phyloP scores from a whole-genome alignment of 352 stramenopile species.

The Plasmopara muralis region DNA sequence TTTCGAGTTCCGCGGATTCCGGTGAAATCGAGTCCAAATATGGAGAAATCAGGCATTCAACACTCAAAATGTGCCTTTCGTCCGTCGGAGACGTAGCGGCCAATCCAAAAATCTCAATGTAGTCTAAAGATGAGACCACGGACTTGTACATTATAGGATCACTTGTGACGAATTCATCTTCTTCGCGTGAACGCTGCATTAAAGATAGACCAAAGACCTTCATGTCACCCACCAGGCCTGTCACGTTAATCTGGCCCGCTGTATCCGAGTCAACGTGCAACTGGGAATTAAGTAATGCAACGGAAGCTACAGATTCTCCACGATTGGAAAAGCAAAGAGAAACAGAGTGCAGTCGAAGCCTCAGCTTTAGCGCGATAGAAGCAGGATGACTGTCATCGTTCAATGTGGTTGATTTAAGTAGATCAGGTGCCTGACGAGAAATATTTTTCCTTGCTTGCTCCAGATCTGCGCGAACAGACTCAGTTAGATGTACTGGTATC shows the following conservation, averaged over 20 bases:
- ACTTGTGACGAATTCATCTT: conserved; percentile 21
- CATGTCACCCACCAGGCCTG: conserved; percentile 49
- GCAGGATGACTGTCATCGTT: conserved; percentile 3
- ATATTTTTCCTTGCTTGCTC: conserved; percentile 66
- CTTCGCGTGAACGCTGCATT: conserved; percentile 16
- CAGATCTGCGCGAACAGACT: conserved; percentile 75
- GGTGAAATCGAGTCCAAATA: conserved; percentile 4
- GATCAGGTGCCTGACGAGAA: conserved; percentile 25
- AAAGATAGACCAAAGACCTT: conserved; percentile 66
- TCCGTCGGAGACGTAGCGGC: conserved; percentile 13
- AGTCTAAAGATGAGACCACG: conserved; percentile 22
- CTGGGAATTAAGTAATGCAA: conserved; percentile 56
- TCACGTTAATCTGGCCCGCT: conserved; percentile 28
- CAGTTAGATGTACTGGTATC: conserved; percentile 63
- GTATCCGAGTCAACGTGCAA: conserved; percentile 29
- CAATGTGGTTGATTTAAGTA: conserved; percentile 1
- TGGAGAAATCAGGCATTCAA: conserved; percentile 41
- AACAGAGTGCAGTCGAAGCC: conserved; percentile 57
- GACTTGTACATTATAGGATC: conserved; percentile 8
- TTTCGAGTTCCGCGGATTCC: conserved; percentile 1
- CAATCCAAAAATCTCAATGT: conserved; percentile 52
- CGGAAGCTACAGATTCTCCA: conserved; percentile 49
- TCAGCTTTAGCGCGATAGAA: conserved; percentile 33
- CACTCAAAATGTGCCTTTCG: conserved; percentile 29
- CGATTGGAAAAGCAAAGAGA: conserved; percentile 76